Evolutionary conservation across 2,329 filamentous ascomycete species (phyloP).

Genomic region (Fusarium subtropicale): DNA sequence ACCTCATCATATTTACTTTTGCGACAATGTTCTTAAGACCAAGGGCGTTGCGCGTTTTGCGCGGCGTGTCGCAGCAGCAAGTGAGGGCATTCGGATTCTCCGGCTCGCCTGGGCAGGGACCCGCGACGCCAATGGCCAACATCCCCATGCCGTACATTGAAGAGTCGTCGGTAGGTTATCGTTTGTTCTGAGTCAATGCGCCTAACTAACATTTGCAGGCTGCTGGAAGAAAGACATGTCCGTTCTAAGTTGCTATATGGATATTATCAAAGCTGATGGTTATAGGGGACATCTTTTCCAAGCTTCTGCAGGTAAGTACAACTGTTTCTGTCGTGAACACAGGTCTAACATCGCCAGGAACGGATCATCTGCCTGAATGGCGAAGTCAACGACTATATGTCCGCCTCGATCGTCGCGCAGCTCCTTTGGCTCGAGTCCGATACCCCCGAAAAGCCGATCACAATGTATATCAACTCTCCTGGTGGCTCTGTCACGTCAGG

Average conservation of each 20-base stretch:
- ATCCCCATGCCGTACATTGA: constrained; percentile 71
- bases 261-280: constrained; percentile 27
- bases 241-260: constrained; percentile 42
- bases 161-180: constrained; percentile 55
- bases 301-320: constrained; percentile 74
- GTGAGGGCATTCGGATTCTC: constrained; percentile 59
- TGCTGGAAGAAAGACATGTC: constrained; percentile 83
- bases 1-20: constrained; percentile 15
- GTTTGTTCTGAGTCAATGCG: not conserved
- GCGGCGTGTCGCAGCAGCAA: constrained; percentile 51
- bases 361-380: constrained; percentile 95
- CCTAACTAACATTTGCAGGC: constrained; percentile 63
- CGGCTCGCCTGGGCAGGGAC: constrained; percentile 45
- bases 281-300: constrained; percentile 84
- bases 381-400: constrained; percentile 87
- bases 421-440: constrained; percentile 98
- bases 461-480: constrained; percentile 97
- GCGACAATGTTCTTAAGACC: constrained; percentile 50
- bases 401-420: constrained; percentile 94
- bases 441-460: constrained; percentile 92
- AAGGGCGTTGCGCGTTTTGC: constrained; percentile 49
- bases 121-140: constrained; percentile 51
- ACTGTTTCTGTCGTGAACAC: not conserved
- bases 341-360: constrained; percentile 66
- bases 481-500: constrained; percentile 87